Evolutionary conservation across 2,329 filamentous ascomycete genomes (phyloP), one percentile per base, ranked within the genome.

Genomic region (Aureobasidium sp.): DNA sequence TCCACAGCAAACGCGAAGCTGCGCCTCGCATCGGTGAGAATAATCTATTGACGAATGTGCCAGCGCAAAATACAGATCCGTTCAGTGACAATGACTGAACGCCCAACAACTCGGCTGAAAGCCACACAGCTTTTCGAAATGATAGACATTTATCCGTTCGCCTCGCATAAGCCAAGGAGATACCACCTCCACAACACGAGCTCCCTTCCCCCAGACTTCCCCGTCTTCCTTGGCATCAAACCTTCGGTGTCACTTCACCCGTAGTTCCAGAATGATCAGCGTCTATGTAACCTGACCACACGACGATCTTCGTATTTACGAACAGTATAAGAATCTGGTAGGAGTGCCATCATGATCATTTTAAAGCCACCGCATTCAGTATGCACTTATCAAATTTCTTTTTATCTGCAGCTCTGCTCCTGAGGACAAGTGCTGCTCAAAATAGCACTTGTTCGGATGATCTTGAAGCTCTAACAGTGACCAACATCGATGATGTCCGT

Each of bases 241-340:
- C 14, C 42, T 38, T 38, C 45, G 45, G 34, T 40, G 32, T 39
- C 35, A 25, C 40, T 50, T 50, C 47, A 32, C 17, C 47, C 47
- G 47, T 40, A 24, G 8, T 6, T 32, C 25, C 24, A 6, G n/a
- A 35, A 35, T 50, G 47, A 50, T 50, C 47, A 37, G 14, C 47
- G 17, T 10, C 12, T 17, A 24, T 40, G 45, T 35, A 40, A n/a
- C n/a, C n/a, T 50, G 27, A 40, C n/a, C 25, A 40, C 32, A 30
- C 16, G 47, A 25, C 14, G n/a, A 32, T 4, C 2, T 16, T 50
- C 45, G 34, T 49, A n/a, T 38, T 16, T 34, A 19, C n/a, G 16
- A 14, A 10, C 19, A 10, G 12, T 47, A 47, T 35, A 35, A 35
- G 25, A 14, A 3, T 21, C 16, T 12, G 4, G 4, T 25, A 4